Conservation (phyloP, 345 rosid species). For the Populus pruinosa region DNA sequence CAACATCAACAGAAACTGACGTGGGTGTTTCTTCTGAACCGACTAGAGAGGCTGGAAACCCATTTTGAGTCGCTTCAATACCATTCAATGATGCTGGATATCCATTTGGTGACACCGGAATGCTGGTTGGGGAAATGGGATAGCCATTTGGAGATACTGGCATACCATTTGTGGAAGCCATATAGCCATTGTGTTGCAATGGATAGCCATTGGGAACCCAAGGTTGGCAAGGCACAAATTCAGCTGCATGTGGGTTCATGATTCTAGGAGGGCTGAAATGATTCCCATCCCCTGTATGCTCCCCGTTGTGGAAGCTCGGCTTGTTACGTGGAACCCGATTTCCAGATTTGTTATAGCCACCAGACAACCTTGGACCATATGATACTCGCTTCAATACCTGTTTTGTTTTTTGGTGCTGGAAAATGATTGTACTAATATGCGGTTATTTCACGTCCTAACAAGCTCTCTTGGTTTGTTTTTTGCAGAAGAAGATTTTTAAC, state of each 20-base stretch:
- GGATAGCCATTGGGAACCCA: constrained; percentile 84
- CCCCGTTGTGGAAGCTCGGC: constrained; percentile 53
- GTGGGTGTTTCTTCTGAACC: constrained; percentile 39
- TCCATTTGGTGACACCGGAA: constrained; percentile 47
- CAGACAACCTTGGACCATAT: constrained; percentile 93
- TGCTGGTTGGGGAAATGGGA: constrained; percentile 50
- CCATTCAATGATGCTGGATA: constrained; percentile 25
- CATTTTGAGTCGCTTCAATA: constrained; percentile 46
- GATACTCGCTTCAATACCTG: no score
- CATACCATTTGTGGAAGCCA: constrained; percentile 50
- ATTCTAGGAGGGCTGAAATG: constrained; percentile 61
- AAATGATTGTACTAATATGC: no score
- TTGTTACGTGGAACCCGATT: constrained; percentile 63
- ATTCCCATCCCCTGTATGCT: constrained; percentile 53
- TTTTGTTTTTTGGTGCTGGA: no score
- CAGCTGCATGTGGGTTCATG: constrained; percentile 99
- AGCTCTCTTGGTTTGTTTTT: no score
- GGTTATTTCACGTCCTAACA: no score
- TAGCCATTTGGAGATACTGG: constrained; percentile 54
- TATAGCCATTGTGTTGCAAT: constrained; percentile 59
- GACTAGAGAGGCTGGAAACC: constrained; percentile 32
- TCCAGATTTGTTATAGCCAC: constrained; percentile 77
- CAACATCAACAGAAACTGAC: constrained; percentile 28
- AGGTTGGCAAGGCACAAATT: constrained; percentile 82
- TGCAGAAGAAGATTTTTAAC: no score